phyloP scores from a whole-genome alignment of 1,139 yeast genomes.

The Suhomyces bolitotheri region DNA sequence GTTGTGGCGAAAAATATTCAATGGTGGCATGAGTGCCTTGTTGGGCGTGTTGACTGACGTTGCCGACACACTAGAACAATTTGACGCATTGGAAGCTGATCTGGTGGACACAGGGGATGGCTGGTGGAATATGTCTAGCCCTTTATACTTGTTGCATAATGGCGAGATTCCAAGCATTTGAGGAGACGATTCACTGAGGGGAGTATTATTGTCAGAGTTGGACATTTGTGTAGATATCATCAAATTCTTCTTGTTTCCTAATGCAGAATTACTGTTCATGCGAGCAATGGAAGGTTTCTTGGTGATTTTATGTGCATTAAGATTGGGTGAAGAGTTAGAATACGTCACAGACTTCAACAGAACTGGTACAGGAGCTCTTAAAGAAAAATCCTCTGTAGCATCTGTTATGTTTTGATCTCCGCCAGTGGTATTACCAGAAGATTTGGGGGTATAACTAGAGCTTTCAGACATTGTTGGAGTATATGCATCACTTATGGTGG shows the following conservation, averaged over 20 bases:
- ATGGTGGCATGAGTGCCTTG: constrained; percentile 22
- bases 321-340: constrained; percentile 17
- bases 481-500: constrained; percentile 22
- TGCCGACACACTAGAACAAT: constrained; percentile 13
- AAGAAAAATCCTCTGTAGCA: constrained; percentile 12
- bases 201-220: constrained; percentile 14
- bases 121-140: constrained; percentile 20
- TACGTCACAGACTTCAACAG: constrained; percentile 18
- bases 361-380: constrained; percentile 18
- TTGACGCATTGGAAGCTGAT: constrained; percentile 17
- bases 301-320: constrained; percentile 18
- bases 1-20: constrained; percentile 31
- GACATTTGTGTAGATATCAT: constrained; percentile 22
- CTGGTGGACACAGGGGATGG: constrained; percentile 17
- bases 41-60: constrained; percentile 14
- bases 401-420: constrained; percentile 5
- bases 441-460: constrained; percentile 24
- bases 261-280: constrained; percentile 16
- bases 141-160: constrained; percentile 23
- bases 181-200: constrained; percentile 18
- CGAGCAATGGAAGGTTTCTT: constrained; percentile 26
- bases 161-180: constrained; percentile 22
- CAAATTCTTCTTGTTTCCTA: constrained; percentile 21
- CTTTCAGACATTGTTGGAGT: constrained; percentile 25
- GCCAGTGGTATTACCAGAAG: constrained; percentile 14